phyloP scores from a whole-genome alignment of 2,329 filamentous ascomycete species.

The Fusarium compactum region DNA sequence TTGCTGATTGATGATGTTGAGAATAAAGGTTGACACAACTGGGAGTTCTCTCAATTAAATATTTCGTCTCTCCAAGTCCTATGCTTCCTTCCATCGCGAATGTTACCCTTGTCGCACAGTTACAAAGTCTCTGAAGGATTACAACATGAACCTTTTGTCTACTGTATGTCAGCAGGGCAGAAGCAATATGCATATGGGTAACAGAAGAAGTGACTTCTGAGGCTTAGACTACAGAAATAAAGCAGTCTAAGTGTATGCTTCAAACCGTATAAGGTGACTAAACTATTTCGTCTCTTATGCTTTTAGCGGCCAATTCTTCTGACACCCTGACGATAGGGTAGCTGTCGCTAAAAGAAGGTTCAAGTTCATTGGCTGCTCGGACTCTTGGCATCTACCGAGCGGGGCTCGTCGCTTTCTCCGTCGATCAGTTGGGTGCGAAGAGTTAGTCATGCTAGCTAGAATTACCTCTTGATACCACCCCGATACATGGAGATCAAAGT shows the following conservation, averaged over 20 bases:
- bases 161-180: not conserved
- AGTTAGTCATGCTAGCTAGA: fast-evolving
- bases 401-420: fast-evolving
- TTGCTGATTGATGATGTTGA: not conserved
- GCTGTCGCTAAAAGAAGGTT: not conserved
- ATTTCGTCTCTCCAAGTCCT: not conserved
- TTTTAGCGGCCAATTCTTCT: not conserved
- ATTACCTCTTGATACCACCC: fast-evolving
- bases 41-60: not conserved
- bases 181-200: not conserved
- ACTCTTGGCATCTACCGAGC: slow-evolving; percentile 25
- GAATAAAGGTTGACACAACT: fast-evolving
- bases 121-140: not conserved
- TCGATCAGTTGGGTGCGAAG: not conserved
- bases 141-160: not conserved
- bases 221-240: not conserved
- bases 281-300: not conserved
- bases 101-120: too few species aligned
- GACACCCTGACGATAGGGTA: not conserved
- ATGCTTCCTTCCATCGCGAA: not conserved
- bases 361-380: slow-evolving; percentile 4
- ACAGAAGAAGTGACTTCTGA: not conserved
- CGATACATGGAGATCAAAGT: not conserved
- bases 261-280: fast-evolving
- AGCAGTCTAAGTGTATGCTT: fast-evolving